Evolutionary conservation across 129 eudicot genomes (phyloP).

Genomic region (Pseudognaphalium luteoalbum): DNA sequence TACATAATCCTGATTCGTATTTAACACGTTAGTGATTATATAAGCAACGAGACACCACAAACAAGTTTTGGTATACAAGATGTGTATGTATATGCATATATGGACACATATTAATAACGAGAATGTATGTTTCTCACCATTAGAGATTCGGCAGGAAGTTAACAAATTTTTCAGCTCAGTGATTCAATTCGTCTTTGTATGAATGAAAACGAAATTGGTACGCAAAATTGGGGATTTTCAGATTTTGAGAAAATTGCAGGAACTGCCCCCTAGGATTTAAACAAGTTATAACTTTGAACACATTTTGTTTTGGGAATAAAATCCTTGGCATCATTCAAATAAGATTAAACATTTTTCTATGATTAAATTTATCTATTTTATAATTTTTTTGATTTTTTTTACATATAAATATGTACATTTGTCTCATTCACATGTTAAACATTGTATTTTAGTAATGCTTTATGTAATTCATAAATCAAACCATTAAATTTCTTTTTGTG

Average conservation of each 20-base stretch:
- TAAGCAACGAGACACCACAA: background rate
- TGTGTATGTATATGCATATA: background rate
- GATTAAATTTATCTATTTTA: no score
- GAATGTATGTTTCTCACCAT: conserved; percentile 27
- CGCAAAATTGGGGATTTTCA: conserved; percentile 24
- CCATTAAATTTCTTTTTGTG: no score
- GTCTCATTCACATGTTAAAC: no score
- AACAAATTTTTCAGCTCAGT: conserved; percentile 19
- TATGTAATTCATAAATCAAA: no score
- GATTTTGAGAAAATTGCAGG: conserved; percentile 4
- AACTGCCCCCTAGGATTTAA: conserved; percentile 10
- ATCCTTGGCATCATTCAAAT: background rate
- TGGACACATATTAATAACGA: background rate
- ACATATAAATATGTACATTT: no score
- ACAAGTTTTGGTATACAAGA: background rate
- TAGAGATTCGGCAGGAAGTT: conserved; percentile 28
- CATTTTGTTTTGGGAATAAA: background rate
- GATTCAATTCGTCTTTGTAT: conserved; percentile 14
- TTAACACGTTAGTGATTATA: conserved; percentile 13
- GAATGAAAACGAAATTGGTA: conserved; percentile 12
- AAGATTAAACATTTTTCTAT: no score
- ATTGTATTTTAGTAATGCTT: no score
- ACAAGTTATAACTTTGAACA: background rate
- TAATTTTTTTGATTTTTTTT: no score
- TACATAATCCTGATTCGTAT: conserved; percentile 17